These are phyloP conservation scores for Citrullus mucosospermus DNA, from an alignment of 306 rosid species.

Conservation along the genomic window DNA sequence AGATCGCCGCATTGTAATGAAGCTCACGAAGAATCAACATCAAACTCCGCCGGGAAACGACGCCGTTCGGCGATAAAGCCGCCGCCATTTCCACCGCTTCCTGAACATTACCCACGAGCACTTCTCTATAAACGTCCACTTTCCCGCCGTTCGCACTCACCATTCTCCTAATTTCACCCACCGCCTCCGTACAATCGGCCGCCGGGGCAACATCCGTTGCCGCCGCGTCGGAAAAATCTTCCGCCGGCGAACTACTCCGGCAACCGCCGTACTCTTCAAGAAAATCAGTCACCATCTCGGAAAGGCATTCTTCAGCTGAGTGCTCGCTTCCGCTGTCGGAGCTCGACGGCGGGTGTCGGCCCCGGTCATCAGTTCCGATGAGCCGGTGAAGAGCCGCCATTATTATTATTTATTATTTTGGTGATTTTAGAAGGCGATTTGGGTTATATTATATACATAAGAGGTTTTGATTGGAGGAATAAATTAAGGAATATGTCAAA, in stretches of 20 bases:
- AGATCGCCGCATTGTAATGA: constrained; percentile 63
- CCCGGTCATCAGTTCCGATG: constrained; percentile 24
- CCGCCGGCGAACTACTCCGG: background rate
- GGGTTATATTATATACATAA: background rate
- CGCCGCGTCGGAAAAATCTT: constrained; percentile 19
- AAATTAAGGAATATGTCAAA: background rate
- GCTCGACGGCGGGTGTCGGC: constrained; percentile 3
- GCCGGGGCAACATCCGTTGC: constrained; percentile 22
- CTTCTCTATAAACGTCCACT: constrained; percentile 23
- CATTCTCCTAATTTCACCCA: constrained; percentile 14
- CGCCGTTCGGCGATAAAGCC: constrained; percentile 9
- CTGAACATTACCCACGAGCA: constrained; percentile 31
- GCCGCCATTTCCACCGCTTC: constrained; percentile 29
- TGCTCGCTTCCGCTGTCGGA: constrained; percentile 64
- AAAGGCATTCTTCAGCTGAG: constrained; percentile 39
- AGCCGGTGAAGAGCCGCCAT: constrained; percentile 30
- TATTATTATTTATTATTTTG: background rate
- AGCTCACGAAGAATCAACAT: constrained; percentile 36
- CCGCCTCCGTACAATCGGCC: constrained; percentile 9
- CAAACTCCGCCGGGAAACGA: constrained; percentile 23
- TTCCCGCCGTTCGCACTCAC: background rate
- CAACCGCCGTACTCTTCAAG: constrained; percentile 20
- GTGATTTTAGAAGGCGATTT: background rate
- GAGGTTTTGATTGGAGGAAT: background rate
- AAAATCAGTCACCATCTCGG: constrained; percentile 54